Percentiles rank a stretch among this genome's conserved stretches.
Conservation (phyloP, 139 green algal species). For the Astrephomene gubernaculifera region DNA sequence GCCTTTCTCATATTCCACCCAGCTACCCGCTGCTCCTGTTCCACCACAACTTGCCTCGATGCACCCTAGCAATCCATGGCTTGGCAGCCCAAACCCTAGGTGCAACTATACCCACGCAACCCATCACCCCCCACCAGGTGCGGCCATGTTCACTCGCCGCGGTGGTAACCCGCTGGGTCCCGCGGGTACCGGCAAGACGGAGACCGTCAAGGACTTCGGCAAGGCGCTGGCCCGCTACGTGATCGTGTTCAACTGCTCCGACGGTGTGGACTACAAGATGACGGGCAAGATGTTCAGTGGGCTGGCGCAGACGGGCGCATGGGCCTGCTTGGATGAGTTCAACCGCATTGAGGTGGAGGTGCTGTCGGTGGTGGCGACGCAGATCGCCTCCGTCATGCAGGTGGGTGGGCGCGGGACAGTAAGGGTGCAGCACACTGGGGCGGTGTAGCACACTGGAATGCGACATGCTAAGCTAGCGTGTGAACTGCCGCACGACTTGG, state of each 20-base stretch:
- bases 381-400: constrained; percentile 84
- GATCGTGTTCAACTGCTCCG: constrained; percentile 93
- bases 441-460: no score
- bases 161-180: constrained; percentile 83
- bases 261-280: constrained; percentile 90
- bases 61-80: no score
- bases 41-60: no score
- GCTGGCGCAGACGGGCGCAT: constrained; percentile 86
- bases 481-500: no score
- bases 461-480: no score
- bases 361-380: constrained; percentile 86
- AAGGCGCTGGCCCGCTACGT: constrained; percentile 87
- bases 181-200: constrained; percentile 87
- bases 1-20: no score
- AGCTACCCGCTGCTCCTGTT: no score
- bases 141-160: constrained; percentile 82
- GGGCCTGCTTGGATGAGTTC: constrained; percentile 91
- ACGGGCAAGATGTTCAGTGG: constrained; percentile 88
- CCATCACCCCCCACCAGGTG: constrained; percentile 42
- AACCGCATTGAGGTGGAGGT: constrained; percentile 93
- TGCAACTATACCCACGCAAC: no score
- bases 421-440: no score
- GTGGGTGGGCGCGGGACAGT: constrained; percentile 35
- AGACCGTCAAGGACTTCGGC: constrained; percentile 82
- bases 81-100: no score